Evolutionary conservation across 202 grass and related monocot genomes (phyloP).

Genomic region (Elaeis oleifera): DNA sequence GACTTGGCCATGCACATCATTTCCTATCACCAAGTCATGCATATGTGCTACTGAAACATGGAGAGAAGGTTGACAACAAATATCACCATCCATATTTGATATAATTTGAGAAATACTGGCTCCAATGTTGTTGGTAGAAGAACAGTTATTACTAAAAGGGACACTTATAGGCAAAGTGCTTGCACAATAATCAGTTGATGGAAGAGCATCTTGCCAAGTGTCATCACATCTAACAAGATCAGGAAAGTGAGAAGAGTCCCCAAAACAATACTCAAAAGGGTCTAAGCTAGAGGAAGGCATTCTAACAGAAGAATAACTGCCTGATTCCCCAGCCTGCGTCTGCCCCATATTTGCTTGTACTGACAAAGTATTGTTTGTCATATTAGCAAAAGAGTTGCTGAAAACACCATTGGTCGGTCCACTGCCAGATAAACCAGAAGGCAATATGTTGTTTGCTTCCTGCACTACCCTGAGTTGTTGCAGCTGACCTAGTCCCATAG

Average conservation of each 20-base stretch:
- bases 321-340: slow-evolving; percentile 28
- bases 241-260: slow-evolving; percentile 36
- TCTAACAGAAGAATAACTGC: slow-evolving; percentile 12
- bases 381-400: slow-evolving; percentile 17
- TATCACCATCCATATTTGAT: background rate
- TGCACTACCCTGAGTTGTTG: background rate
- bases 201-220: slow-evolving; percentile 36
- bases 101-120: slow-evolving; percentile 8
- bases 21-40: slow-evolving; percentile 23
- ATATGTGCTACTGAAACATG: background rate
- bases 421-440: background rate
- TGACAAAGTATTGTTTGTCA: slow-evolving; percentile 19
- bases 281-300: background rate
- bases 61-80: slow-evolving; percentile 8
- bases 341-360: slow-evolving; percentile 24
- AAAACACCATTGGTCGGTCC: slow-evolving; percentile 11
- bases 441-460: slow-evolving; percentile 25
- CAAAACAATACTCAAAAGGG: slow-evolving; percentile 11
- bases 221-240: slow-evolving; percentile 42
- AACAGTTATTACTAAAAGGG: background rate
- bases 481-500: slow-evolving; percentile 1
- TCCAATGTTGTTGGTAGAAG: slow-evolving; percentile 3
- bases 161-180: background rate
- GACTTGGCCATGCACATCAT: slow-evolving; percentile 14
- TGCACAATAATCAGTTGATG: slow-evolving; percentile 32